Conservation (phyloP, 2,329 filamentous ascomycete genomes). For the Scedosporium dehoogii region DNA sequence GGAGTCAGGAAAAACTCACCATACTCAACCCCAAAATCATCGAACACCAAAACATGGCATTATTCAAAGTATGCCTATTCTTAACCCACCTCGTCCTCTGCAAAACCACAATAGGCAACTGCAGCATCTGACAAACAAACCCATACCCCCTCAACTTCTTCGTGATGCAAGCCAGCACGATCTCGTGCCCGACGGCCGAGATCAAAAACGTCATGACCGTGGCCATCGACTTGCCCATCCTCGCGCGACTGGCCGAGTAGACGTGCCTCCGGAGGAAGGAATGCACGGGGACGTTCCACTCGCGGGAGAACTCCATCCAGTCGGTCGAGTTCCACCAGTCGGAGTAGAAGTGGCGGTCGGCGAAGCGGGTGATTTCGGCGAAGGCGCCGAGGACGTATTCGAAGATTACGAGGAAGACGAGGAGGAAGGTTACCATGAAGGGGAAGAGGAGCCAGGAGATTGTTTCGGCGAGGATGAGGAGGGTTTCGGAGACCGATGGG, state of each 20-base stretch:
- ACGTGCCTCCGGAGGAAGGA: slow-evolving; percentile 92
- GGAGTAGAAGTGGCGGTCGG: slow-evolving; percentile 85
- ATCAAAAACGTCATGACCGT: slow-evolving; percentile 89
- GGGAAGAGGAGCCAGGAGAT: slow-evolving; percentile 89
- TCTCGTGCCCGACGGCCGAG: slow-evolving; percentile 79
- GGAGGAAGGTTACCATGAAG: slow-evolving; percentile 90
- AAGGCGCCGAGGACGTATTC: slow-evolving; percentile 93
- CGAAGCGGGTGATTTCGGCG: slow-evolving; percentile 88
- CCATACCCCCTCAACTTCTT: slow-evolving; percentile 94
- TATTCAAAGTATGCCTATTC: slow-evolving; percentile 70
- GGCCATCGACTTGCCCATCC: slow-evolving; percentile 66
- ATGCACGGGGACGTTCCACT: slow-evolving; percentile 98
- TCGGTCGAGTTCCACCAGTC: slow-evolving; percentile 72
- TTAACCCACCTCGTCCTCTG: slow-evolving; percentile 73
- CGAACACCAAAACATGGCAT: slow-evolving; percentile 81
- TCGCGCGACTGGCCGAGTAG: slow-evolving; percentile 70
- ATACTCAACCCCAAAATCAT: slow-evolving; percentile 81
- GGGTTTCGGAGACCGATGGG: slow-evolving; percentile 49
- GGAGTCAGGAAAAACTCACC: slow-evolving; percentile 39
- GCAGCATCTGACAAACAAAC: slow-evolving; percentile 90
- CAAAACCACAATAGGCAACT: slow-evolving; percentile 88
- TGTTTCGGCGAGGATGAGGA: slow-evolving; percentile 76
- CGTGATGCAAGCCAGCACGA: slow-evolving; percentile 96
- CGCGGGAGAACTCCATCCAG: slow-evolving; percentile 90
- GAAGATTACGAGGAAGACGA: slow-evolving; percentile 97